A percentile compares a stretch with the other conserved stretches of the same genome.
These are phyloP conservation scores for Amanita inopinata DNA, from an alignment of 768 basidiomycete genomes.

Conservation along the genomic window DNA sequence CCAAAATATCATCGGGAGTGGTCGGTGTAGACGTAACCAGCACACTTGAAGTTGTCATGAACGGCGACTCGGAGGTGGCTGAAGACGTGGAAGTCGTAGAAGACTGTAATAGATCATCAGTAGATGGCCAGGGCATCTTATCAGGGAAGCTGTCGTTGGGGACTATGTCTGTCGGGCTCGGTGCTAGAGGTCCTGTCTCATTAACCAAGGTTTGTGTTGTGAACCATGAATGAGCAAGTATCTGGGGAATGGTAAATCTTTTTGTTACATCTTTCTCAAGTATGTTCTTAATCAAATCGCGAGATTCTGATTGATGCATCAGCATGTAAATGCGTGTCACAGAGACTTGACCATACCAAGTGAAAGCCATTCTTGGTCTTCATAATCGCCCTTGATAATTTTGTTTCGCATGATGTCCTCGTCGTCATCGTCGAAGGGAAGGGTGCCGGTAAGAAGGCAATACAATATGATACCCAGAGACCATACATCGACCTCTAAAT, in stretches of 20 bases:
- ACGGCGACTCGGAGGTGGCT: constrained; percentile 40
- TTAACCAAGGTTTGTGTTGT: background rate
- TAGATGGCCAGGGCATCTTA: constrained; percentile 17
- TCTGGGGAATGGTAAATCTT: constrained; percentile 75
- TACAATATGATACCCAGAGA: constrained; percentile 90
- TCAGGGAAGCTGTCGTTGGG: constrained; percentile 13
- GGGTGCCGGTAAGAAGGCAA: constrained; percentile 77
- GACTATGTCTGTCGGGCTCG: constrained; percentile 17
- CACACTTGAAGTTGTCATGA: constrained; percentile 23
- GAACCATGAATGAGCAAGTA: constrained; percentile 86
- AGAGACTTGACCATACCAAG: constrained; percentile 39
- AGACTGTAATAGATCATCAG: constrained; percentile 27
- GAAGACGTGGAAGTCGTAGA: constrained; percentile 49
- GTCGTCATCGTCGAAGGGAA: constrained; percentile 89
- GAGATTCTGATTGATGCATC: constrained; percentile 51
- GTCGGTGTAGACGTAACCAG: constrained; percentile 39
- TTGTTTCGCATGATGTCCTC: constrained; percentile 74
- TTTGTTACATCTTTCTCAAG: constrained; percentile 68
- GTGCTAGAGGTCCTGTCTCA: constrained; percentile 8
- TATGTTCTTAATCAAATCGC: constrained; percentile 70
- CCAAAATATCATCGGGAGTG: constrained; percentile 41
- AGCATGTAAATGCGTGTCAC: constrained; percentile 2
- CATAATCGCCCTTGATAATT: constrained; percentile 79
- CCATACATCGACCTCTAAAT: constrained; percentile 88
- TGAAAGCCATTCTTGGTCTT: constrained; percentile 90